Evolutionary conservation across 2,329 filamentous ascomycete species (phyloP), one percentile per base, ranked within the genome.

Genomic region (Metarhizium guizhouense): DNA sequence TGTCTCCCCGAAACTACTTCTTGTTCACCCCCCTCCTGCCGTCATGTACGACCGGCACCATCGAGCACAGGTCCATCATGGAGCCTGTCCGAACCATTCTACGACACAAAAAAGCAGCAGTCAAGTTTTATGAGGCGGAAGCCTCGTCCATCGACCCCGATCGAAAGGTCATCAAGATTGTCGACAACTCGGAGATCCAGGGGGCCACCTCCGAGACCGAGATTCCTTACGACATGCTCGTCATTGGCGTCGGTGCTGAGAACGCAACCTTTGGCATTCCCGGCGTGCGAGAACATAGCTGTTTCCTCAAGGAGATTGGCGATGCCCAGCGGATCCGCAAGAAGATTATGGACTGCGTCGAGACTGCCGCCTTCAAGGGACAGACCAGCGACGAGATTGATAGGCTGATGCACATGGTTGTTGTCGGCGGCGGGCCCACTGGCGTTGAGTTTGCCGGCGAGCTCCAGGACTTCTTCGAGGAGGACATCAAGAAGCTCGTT

Each of bases 61-160:
- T 99, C 73, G 94, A 99, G 81, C 94, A 97, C 79, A 90, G 94
- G 71, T 97, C 92, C 69, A 99, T 99, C 75, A 99, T 99, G 94
- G 94, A 99, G 78, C 94, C 94, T 56, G 87, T 99, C 66, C 90
- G 94, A 70, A 90, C 94, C 71, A 96, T 99, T 72, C 82, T 96
- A 64, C 89, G 92, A 68, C 88, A 94, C 77, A 97, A 97, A 83
- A 91, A 90, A 76, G 88, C 90, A 61, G 82, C 86, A 51, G 94
- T 95, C 72, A 94, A 91, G 74, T 99, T 88, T 82, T 99, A 96
- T 81, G 94, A 99, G 81, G 94, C 94, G 62, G 93, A 97, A 72
- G 91, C 90, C 56, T 95, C 88, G 68, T 93, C 94, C 76, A 90
- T 99, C 70, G 94, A 99, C 74, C 86, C 91, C 63, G 88, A 94